These are phyloP conservation scores for Rhizoclosmatium globosum DNA, from an alignment of 192 early-diverging fungal genomes.

Conservation along the genomic window DNA sequence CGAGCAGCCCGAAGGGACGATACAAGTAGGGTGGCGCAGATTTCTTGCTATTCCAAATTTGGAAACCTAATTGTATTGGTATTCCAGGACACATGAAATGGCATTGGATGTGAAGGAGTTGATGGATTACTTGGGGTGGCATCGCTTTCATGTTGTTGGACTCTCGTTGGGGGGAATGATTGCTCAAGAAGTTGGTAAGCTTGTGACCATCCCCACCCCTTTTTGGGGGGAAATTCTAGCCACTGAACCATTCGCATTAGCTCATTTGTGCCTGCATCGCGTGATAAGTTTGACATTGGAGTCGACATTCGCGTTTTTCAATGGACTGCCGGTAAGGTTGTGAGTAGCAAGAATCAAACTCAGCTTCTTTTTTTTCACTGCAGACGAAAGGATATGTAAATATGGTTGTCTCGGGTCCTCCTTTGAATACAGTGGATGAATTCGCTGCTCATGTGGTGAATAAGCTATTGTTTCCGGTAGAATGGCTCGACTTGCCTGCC, in stretches of 20 bases:
- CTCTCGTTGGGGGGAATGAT: slow-evolving; percentile 49
- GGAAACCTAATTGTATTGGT: background rate
- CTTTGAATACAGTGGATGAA: slow-evolving; percentile 30
- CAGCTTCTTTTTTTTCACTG: background rate
- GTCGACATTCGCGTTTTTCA: slow-evolving; percentile 51
- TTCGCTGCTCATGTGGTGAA: slow-evolving; percentile 40
- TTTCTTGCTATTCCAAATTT: background rate
- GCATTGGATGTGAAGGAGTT: slow-evolving; percentile 48
- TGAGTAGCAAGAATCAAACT: background rate
- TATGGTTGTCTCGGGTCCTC: slow-evolving; percentile 23
- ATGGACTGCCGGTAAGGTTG: slow-evolving; percentile 40
- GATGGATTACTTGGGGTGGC: slow-evolving; percentile 42
- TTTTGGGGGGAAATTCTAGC: background rate
- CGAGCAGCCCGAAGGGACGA: slow-evolving; percentile 36
- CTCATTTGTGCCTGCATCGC: slow-evolving; percentile 38
- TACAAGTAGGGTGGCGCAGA: slow-evolving; percentile 22
- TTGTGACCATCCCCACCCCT: background rate
- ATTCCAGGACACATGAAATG: slow-evolving; percentile 44
- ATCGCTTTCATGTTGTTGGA: slow-evolving; percentile 47
- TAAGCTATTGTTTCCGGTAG: slow-evolving; percentile 37
- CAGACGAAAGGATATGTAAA: slow-evolving; percentile 27
- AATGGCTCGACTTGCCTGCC: slow-evolving; percentile 45
- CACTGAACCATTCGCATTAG: slow-evolving; percentile 3
- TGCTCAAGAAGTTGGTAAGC: slow-evolving; percentile 37
- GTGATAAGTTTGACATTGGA: slow-evolving; percentile 67